phyloP scores from a whole-genome alignment of 352 stramenopile species.

The Globisporangium viniferum region DNA sequence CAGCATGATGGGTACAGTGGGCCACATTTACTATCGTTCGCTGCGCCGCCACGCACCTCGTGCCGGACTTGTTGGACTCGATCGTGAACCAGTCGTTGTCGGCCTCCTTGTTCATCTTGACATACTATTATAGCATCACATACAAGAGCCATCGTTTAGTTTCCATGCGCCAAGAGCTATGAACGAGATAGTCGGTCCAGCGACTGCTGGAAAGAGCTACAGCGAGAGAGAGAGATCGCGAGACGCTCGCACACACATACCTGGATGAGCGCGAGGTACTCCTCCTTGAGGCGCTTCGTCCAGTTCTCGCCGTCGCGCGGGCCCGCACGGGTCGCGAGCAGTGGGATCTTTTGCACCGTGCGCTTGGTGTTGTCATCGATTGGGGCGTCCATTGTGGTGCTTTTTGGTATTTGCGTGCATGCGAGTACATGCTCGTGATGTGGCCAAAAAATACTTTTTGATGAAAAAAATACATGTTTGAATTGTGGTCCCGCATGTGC shows the following conservation, averaged over 20 bases:
- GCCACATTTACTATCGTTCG: background rate
- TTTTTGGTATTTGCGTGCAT: background rate
- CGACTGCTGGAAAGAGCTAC: background rate
- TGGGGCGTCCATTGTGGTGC: slow-evolving; percentile 55
- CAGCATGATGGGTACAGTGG: background rate
- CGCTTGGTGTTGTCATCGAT: slow-evolving; percentile 81
- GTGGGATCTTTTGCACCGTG: slow-evolving; percentile 81
- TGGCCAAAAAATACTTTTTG: background rate
- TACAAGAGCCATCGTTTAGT: background rate
- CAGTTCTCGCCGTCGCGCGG: slow-evolving; percentile 77
- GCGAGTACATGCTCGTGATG: background rate
- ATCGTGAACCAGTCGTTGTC: slow-evolving; percentile 92
- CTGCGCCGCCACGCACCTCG: slow-evolving; percentile 25
- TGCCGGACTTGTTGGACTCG: slow-evolving; percentile 80
- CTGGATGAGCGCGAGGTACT: slow-evolving; percentile 85
- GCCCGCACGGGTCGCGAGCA: slow-evolving; percentile 75
- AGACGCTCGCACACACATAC: slow-evolving; percentile 13
- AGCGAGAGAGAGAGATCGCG: background rate
- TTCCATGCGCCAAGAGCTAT: background rate
- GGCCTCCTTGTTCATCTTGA: slow-evolving; percentile 88
- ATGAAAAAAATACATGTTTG: too few relatives aligned
- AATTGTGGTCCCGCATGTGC: too few relatives aligned
- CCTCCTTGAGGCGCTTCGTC: slow-evolving; percentile 84
- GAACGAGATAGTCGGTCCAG: background rate
- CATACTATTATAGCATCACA: slow-evolving; percentile 41